A percentile compares a stretch with the other conserved stretches of the same genome.
Evolutionary conservation across 1,284 basidiomycete species (phyloP).

Genomic region (Clitocybe nebularis): DNA sequence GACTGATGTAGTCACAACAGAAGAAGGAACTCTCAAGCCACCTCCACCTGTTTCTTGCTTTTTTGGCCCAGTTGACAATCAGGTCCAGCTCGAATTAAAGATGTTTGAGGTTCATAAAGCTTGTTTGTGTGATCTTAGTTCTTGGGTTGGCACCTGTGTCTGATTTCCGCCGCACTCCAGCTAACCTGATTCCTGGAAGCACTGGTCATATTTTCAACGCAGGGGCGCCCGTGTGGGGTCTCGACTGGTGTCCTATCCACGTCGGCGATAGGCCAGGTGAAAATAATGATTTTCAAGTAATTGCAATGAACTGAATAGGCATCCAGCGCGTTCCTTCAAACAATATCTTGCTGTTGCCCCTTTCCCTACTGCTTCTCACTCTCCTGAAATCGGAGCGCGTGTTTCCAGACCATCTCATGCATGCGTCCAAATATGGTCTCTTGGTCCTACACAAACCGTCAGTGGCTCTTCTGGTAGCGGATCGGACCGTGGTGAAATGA

Average conservation of each 20-base stretch:
- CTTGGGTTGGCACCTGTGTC: neutral
- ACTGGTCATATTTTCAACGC: constrained; percentile 71
- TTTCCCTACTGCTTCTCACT: constrained; percentile 57
- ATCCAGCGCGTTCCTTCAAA: constrained; percentile 46
- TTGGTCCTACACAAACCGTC: constrained; percentile 26
- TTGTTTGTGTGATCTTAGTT: constrained; percentile 38
- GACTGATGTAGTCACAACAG: constrained; percentile 38
- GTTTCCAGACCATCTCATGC: constrained; percentile 46
- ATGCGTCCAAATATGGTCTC: constrained; percentile 73
- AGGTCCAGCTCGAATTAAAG: constrained; percentile 43
- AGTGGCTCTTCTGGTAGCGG: constrained; percentile 9
- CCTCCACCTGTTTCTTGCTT: constrained; percentile 56
- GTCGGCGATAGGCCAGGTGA: constrained; percentile 53
- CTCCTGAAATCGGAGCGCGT: constrained; percentile 56
- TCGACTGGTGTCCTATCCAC: constrained; percentile 88
- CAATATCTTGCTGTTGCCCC: constrained; percentile 86
- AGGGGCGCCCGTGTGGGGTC: constrained; percentile 80
- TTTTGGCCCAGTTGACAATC: constrained; percentile 56
- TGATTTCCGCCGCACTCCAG: constrained; percentile 25
- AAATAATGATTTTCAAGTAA: no score
- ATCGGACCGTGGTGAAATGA: constrained; percentile 39
- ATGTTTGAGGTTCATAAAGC: constrained; percentile 55
- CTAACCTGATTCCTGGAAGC: constrained; percentile 44
- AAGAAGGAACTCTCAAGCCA: constrained; percentile 43
- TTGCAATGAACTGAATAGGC: no score